phyloP scores from a whole-genome alignment of 75 land plant genomes.

The Picea sitchensis region DNA sequence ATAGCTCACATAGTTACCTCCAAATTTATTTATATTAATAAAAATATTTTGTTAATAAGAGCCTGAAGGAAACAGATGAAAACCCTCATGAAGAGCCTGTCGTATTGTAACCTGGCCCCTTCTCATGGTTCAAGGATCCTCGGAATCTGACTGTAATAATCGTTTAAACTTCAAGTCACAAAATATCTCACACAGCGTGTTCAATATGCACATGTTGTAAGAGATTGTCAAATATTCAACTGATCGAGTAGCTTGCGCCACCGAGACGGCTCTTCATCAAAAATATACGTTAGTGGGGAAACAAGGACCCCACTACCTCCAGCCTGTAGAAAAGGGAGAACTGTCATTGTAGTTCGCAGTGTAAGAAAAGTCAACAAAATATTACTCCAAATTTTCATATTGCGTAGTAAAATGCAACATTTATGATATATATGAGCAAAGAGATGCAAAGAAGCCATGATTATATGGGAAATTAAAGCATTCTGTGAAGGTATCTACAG shows the following conservation, averaged over 20 bases:
- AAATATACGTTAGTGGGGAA: constrained; percentile 83
- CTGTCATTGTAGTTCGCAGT: neutral
- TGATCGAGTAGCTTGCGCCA: constrained; percentile 53
- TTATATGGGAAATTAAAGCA: neutral
- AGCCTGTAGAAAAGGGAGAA: constrained; percentile 34
- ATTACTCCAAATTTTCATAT: neutral
- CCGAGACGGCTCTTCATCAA: constrained; percentile 90
- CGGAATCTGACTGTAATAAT: too few relatives aligned
- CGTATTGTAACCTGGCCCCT: too few relatives aligned
- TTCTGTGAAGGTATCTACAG: neutral
- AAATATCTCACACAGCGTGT: too few relatives aligned
- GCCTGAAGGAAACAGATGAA: too few relatives aligned
- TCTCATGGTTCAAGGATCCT: too few relatives aligned
- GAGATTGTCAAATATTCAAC: neutral
- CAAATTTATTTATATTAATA: too few relatives aligned
- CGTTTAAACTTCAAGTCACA: too few relatives aligned
- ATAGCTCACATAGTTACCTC: too few relatives aligned
- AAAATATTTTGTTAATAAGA: too few relatives aligned
- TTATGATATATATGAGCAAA: neutral
- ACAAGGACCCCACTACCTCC: constrained; percentile 93
- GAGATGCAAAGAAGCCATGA: neutral
- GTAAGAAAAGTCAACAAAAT: neutral
- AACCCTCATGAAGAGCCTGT: too few relatives aligned
- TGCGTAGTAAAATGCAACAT: neutral
- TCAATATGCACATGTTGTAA: too few relatives aligned